Evolutionary conservation across 2,329 filamentous ascomycete genomes (phyloP), one percentile per base, ranked within the genome.

Genomic region (Colletotrichum endophyticum): DNA sequence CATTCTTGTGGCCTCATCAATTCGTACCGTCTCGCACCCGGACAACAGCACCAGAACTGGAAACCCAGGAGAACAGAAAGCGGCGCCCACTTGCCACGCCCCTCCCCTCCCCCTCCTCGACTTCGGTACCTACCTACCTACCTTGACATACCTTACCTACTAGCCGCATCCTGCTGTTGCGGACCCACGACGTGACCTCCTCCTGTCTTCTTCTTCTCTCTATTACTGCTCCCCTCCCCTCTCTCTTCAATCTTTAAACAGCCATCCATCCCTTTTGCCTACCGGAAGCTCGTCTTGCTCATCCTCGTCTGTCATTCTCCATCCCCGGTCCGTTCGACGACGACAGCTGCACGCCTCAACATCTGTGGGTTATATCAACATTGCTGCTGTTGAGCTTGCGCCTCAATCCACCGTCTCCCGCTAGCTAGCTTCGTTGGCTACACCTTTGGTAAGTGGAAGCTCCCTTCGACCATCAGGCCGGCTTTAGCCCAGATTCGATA

Each of bases 101-200:
- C 44, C 44, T 53, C 44, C 44, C 44, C 44, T 53, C n/a, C 44
- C 44, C 44, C 63, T 39, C 56, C 27, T 32, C 25, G 28, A 61
- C 71, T 56, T 66, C 59, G 36, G 70, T 74, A 67, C 59, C 53
- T 13, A 30, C 70, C 64, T 72, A 67, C 39, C 64, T 67, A 66
- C 64, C 36, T 53, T 53, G 44, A 53, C 44, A 53, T 57, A 49
- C 22, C n/a, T 34, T 63, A 69, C 64, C 27, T 61, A 73, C 74
- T 70, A 61, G 64, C 44, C 59, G 64, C 57, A 53, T 66, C 25
- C 71, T 59, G 34, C 53, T 49, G 22, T 69, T 66, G 44, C 73
- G 25, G 25, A 61, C 70, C 68, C 53, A 76, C 70, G 70, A 73
- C 64, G 70, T 74, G 64, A 72, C 69, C 61, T 56, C 32, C 59